Conservation (phyloP, 2,329 filamentous ascomycete species). For the Xylariaceae sp. region DNA sequence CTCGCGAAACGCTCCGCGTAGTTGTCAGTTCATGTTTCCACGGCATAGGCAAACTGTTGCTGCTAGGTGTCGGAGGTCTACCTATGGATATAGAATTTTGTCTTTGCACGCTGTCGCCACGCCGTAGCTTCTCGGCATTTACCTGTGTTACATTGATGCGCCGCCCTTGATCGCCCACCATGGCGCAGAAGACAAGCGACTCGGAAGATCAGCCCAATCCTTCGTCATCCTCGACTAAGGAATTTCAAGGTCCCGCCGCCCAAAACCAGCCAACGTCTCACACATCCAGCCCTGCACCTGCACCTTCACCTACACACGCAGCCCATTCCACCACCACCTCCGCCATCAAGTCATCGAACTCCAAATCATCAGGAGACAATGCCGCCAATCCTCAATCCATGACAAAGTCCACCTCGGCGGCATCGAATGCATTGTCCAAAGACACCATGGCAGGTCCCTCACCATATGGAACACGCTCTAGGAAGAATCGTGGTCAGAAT, state of each 20-base stretch:
- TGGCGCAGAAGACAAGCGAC: constrained; percentile 34
- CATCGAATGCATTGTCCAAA: constrained; percentile 45
- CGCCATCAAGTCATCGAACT: constrained; percentile 19
- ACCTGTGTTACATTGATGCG: constrained; percentile 30
- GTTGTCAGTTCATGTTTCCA: constrained; percentile 19
- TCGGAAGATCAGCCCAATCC: constrained; percentile 34
- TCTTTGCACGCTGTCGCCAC: constrained; percentile 21
- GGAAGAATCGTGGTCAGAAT: constrained; percentile 77
- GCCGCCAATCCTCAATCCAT: constrained; percentile 41
- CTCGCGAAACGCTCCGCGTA: constrained; percentile 21
- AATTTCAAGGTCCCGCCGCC: constrained; percentile 26
- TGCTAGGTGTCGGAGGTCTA: too few relatives aligned
- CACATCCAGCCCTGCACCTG: constrained; percentile 26
- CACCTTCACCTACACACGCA: constrained; percentile 16
- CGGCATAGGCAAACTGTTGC: too few relatives aligned
- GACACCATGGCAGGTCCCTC: constrained; percentile 54
- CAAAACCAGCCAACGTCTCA: constrained; percentile 29
- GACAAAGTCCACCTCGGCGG: constrained; percentile 44
- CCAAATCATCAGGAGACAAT: constrained; percentile 29
- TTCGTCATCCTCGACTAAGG: constrained; percentile 32
- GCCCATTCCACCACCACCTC: constrained; percentile 3
- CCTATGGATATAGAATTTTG: constrained; percentile 28
- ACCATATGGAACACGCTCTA: constrained; percentile 88
- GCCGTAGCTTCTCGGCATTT: constrained; percentile 30
- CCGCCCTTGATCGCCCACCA: constrained; percentile 33